Conservation (phyloP, 164 flowering plant genomes). For the Cinnamomum chago region DNA sequence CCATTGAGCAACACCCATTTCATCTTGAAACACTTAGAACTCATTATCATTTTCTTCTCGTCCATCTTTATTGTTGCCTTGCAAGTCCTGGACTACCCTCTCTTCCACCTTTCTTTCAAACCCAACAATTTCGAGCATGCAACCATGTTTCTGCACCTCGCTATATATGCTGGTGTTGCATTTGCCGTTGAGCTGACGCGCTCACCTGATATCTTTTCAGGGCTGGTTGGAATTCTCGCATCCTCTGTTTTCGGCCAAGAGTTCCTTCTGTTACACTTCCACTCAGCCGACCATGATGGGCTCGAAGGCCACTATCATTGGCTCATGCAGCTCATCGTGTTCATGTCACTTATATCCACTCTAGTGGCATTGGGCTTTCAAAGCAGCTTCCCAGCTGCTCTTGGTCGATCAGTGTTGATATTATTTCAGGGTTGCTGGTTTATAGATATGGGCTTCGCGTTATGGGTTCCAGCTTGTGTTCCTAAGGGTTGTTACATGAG, state of each 20-base stretch:
- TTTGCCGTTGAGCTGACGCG: constrained; percentile 40
- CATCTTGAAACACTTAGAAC: constrained; percentile 48
- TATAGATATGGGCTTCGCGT: constrained; percentile 61
- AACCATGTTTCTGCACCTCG: constrained; percentile 72
- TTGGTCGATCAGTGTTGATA: constrained; percentile 55
- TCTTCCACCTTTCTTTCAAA: constrained; percentile 37
- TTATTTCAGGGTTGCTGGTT: constrained; percentile 78
- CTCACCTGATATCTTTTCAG: constrained; percentile 30
- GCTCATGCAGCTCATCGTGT: constrained; percentile 69
- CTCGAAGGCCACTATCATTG: constrained; percentile 87
- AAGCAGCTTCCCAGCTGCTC: constrained; percentile 41
- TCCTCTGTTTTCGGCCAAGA: constrained; percentile 70
- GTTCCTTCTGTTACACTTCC: constrained; percentile 62
- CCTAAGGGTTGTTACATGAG: constrained; percentile 48
- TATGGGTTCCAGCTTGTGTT: constrained; percentile 56
- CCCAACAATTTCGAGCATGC: constrained; percentile 61
- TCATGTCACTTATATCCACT: constrained; percentile 44
- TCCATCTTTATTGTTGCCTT: constrained; percentile 43
- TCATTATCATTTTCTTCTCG: constrained; percentile 44
- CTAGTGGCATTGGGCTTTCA: constrained; percentile 34
- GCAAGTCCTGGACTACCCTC: constrained; percentile 54
- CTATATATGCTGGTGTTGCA: constrained; percentile 53
- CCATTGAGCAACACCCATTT: constrained; percentile 33
- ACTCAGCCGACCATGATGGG: constrained; percentile 73
- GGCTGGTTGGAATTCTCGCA: constrained; percentile 50